Base-by-base conservation (phyloP, 768 basidiomycete species). In the Hortiboletus flavorubellus region DNA sequence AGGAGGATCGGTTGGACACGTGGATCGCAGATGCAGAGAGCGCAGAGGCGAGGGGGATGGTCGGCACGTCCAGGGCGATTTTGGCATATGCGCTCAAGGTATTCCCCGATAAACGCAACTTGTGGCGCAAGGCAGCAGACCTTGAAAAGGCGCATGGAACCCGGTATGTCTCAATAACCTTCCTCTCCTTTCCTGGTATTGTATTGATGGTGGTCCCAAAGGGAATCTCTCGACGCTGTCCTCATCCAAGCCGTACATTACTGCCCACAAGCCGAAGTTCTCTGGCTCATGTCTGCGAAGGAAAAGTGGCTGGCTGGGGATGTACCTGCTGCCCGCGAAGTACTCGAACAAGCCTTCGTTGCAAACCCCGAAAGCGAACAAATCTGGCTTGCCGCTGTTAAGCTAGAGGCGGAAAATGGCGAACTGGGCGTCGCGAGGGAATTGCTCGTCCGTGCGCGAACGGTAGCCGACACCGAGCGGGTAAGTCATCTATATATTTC, bases 241-340 rank as follows among this genome's bases (percentile, higher is more conserved):
- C 82, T 98, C 41, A 78, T 77, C 43, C 82, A 87, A 33, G 94
- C 96, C 0, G 93, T 95, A 26, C 79, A 88, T 51, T 86, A 93
- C 66, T 96, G 93, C 63, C 97, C 96, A 0, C 92, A 94, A 61
- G 95, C 94, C 2, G 96, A 98, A 70, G 90, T 93, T 0, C 76
- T 99, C 6, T 98, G 97, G 97, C 80, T 98, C 33, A 98, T 98
- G 94, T 83, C 87, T 48, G 97, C 96, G 4, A 99, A 99, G 73
- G 96, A 98, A 75, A 91, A 93, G 69, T 99, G 96, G 96, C 67
- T 93, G 15, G 76, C 79, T 11, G 91, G 91, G 8, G 91, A 98
- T 64, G 91, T 98, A 14, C 83, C 87, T 2, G 89, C 86, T n/a
- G 93, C 97, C 2, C 88, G 94, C 35, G 84, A 86, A 60, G 89